Percentiles rank a stretch among this genome's conserved stretches.
Conservation (phyloP, 148 eudicot species). For the Rhododendron ferrugineum region DNA sequence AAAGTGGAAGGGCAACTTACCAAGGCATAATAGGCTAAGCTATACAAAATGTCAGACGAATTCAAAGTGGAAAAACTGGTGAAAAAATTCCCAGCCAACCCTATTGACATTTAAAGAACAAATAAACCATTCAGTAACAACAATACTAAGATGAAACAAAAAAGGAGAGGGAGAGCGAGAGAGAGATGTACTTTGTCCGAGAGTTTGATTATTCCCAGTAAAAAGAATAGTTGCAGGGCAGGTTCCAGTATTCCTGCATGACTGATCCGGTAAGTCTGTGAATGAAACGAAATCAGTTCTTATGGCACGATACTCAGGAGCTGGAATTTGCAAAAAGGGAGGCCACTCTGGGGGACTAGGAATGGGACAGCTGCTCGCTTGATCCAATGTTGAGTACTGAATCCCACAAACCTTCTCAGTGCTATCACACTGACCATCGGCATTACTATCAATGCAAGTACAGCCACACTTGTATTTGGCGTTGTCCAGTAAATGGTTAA, state of each 20-base stretch:
- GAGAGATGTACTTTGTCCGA: conserved; percentile 53
- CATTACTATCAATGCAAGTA: conserved; percentile 41
- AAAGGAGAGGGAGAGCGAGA: background rate
- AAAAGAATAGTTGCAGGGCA: conserved; percentile 69
- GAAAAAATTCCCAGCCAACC: conserved; percentile 49
- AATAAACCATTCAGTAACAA: conserved; percentile 13
- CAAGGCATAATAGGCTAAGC: conserved; percentile 53
- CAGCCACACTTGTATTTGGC: conserved; percentile 69
- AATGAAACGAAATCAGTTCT: conserved; percentile 38
- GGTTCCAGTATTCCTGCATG: conserved; percentile 68
- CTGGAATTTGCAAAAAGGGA: conserved; percentile 73
- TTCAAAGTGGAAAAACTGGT: conserved; percentile 34
- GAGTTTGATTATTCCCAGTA: conserved; percentile 69
- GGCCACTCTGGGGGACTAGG: conserved; percentile 83
- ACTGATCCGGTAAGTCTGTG: conserved; percentile 56
- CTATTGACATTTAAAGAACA: conserved; percentile 31
- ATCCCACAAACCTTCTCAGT: conserved; percentile 49
- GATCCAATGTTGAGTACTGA: conserved; percentile 61
- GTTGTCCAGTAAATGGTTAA: conserved; percentile 54
- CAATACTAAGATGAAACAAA: background rate
- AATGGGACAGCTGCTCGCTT: conserved; percentile 51
- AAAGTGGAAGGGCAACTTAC: conserved; percentile 35
- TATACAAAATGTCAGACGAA: conserved; percentile 38
- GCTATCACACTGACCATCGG: conserved; percentile 33
- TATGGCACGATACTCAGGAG: conserved; percentile 59